Evolutionary conservation across 331 rosid genomes (phyloP), one percentile per base, ranked within the genome.

Genomic region (Dryas integrifolia): DNA sequence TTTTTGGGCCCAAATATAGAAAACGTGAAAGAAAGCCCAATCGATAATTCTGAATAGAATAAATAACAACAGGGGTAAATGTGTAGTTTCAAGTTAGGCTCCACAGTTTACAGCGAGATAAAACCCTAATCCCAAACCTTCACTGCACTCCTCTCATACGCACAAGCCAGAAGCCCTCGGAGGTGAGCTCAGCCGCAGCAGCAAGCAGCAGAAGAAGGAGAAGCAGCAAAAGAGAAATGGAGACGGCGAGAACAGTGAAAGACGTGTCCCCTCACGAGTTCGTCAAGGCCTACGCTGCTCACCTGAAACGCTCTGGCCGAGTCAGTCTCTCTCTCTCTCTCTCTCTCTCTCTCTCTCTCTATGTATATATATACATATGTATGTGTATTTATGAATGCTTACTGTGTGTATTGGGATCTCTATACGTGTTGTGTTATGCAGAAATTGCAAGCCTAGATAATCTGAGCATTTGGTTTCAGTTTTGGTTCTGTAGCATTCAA

Each of bases 181-280:
- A 72, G 21, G 67, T 46, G 67, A 16, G 44, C 67, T 24, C 62
- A 43, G 65, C 74, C 64, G 74, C 76, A 3, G 67, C 67, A 40
- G 67, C 47, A 8, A 59, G 65, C 65, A 40, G 51, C 39, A 12
- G 52, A 2, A 69, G 62, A 70, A 70, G 44, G 5, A 49, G 58
- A 38, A 39, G 50, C 9, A 6, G 43, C 5, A 60, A 10, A 26
- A 21, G 44, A 9, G 7, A 65, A 24, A 91, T 91, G 97, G 91
- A 87, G 9, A 72, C 91, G 7, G 89, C 91, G 12, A 91, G 69
- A 72, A 91, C 88, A 1, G 97, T 91, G 16, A 91, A 91, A 69
- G 97, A 91, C 9, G 97, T 91, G 35, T 88, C 91, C 2, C 97
- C 97, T 14, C 97, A 88, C 68, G 95, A 87, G 74, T 91, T 91